Base-by-base conservation (phyloP, 164 flowering plant genomes). In the grape (Vitis vinifera) region DNA sequence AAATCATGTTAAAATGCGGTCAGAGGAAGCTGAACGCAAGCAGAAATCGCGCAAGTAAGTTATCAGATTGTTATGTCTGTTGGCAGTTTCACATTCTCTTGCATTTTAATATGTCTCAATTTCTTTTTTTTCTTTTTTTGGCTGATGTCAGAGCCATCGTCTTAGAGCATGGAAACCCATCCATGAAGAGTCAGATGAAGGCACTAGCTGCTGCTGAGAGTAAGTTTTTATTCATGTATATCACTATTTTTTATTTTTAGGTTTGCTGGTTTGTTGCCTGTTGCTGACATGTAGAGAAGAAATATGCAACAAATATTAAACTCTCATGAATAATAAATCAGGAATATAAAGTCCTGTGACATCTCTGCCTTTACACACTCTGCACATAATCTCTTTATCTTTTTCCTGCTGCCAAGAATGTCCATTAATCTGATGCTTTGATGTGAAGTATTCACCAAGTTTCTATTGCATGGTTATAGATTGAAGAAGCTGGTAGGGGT, bases 21-120 rank as follows among this genome's bases (percentile, higher is more conserved):
- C 99, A n/a, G 97, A 84, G 79, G 98, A 96, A 85, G 98, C 97
- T 74, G 95, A 93, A 55, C 91, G 86, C 37, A 88, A 81, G 74
- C 73, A 30, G 19, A 89, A 87, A 77, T 81, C 91, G 67, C 97
- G 99, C 79, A 89, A 86, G 99, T 93, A 90, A 70, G 96, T 78
- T 53, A 49, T 44, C 30, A 13, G 50, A 37, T 56, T 71, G 30
- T 64, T 51, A 59, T 55, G 27, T 9, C 8, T 53, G 61, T 12
- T 16, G 11, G 44, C 10, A 10, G 44, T 37, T 37, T 37, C 44
- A 37, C 44, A 37, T 37, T 37, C 44, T 37, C 44, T 3, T 37
- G 44, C 44, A 3, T 37, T 37, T 37, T 37, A 55, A 13, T 10
- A 44, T 10, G 37, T 55, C 13, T n/a, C 14, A 58, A 7, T 57